A percentile compares a stretch with the other conserved stretches of the same genome.
Conservation (phyloP, 805 yeast species). For the Pichia phayaonensis region DNA sequence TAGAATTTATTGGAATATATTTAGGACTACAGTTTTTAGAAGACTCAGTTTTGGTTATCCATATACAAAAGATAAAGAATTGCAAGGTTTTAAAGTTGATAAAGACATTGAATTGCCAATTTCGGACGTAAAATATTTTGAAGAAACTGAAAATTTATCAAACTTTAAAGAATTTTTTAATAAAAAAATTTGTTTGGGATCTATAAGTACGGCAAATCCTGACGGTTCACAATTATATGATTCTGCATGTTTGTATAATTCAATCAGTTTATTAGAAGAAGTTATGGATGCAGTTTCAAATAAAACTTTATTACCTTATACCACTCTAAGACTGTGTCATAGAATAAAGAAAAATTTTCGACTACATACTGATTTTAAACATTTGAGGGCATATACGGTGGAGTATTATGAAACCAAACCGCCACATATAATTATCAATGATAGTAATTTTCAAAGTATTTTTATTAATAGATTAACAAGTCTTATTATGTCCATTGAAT, state of each 20-base stretch:
- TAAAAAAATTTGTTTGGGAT: slow-evolving; percentile 9
- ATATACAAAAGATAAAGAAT: slow-evolving; percentile 13
- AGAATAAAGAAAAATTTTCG: slow-evolving; percentile 3
- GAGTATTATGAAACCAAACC: slow-evolving; percentile 5
- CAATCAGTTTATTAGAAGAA: slow-evolving; percentile 28
- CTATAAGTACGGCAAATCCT: slow-evolving; percentile 15
- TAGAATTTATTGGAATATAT: slow-evolving; percentile 33
- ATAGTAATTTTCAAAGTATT: slow-evolving; percentile 27
- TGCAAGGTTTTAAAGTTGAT: slow-evolving; percentile 23
- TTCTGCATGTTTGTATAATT: slow-evolving; percentile 24
- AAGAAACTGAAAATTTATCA: slow-evolving; percentile 7
- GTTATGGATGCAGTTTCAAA: slow-evolving; percentile 28
- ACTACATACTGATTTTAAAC: slow-evolving; percentile 4
- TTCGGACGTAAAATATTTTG: slow-evolving; percentile 21
- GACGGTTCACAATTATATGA: slow-evolving; percentile 16
- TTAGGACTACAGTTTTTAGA: slow-evolving; percentile 29
- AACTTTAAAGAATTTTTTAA: slow-evolving; percentile 12
- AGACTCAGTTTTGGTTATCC: slow-evolving; percentile 32
- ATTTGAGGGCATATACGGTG: slow-evolving; percentile 5
- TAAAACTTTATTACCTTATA: slow-evolving; percentile 20
- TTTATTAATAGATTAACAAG: slow-evolving; percentile 26
- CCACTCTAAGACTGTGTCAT: slow-evolving; percentile 16
- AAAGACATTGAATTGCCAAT: slow-evolving; percentile 29
- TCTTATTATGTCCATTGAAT: slow-evolving; percentile 23
- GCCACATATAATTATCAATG: slow-evolving; percentile 27